Percentiles rank a stretch among this genome's conserved stretches.
These are phyloP conservation scores for Cercospora zeina DNA, from an alignment of 2,329 filamentous ascomycete genomes.

Conservation along the genomic window DNA sequence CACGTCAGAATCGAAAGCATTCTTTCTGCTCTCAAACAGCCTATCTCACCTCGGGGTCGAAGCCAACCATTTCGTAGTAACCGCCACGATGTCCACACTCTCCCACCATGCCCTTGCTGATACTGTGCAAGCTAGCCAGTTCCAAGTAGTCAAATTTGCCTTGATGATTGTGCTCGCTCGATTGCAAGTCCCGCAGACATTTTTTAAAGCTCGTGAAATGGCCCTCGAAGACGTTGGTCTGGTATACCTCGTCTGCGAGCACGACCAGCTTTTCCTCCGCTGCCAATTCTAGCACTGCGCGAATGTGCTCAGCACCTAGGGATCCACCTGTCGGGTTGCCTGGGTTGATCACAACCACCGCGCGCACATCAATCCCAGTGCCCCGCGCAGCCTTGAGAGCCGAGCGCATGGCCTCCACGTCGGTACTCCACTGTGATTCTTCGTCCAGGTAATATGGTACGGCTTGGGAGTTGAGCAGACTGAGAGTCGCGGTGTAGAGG, in stretches of 20 bases:
- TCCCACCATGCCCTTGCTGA: conserved; percentile 98
- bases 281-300: conserved; percentile 82
- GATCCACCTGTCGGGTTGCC: conserved; percentile 95
- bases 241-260: conserved; percentile 96
- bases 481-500: conserved; percentile 89
- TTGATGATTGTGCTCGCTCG: conserved; percentile 59
- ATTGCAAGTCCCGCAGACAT: conserved; percentile 76
- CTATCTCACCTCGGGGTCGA: conserved; percentile 56
- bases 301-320: conserved; percentile 74
- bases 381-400: conserved; percentile 72
- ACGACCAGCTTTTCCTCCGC: conserved; percentile 82
- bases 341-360: conserved; percentile 96
- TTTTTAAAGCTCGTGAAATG: conserved; percentile 96
- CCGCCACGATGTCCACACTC: conserved; percentile 97
- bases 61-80: conserved; percentile 94
- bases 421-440: conserved; percentile 80
- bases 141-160: conserved; percentile 82
- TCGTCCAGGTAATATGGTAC: conserved; percentile 96
- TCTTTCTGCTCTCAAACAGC: not conserved
- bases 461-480: conserved; percentile 78
- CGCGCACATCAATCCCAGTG: conserved; percentile 81
- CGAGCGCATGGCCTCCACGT: conserved; percentile 72
- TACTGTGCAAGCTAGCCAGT: conserved; percentile 86
- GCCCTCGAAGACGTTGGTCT: conserved; percentile 96
- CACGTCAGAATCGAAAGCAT: conserved; percentile 24